phyloP scores from a whole-genome alignment of 2,329 filamentous ascomycete genomes.

The Diaporthe ampelina region DNA sequence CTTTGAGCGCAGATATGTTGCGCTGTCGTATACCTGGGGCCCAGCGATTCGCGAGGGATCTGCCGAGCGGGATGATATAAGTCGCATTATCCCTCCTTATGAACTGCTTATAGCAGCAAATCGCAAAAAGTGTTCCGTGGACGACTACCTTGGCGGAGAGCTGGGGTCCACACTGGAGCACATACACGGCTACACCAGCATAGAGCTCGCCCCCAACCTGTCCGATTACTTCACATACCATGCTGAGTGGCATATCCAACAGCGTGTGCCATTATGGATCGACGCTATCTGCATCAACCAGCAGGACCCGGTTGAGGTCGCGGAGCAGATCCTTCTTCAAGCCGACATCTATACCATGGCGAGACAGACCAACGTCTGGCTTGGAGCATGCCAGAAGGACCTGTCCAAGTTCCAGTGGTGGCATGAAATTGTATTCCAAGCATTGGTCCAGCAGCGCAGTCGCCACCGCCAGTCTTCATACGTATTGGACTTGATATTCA shows the following conservation, averaged over 20 bases:
- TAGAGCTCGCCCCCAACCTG: neutral
- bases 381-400: neutral
- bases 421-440: neutral
- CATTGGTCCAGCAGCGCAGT: neutral
- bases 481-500: neutral
- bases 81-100: neutral
- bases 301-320: neutral
- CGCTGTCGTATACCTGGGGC: constrained; percentile 8
- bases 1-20: neutral
- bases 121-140: neutral
- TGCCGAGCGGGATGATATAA: neutral
- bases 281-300: neutral
- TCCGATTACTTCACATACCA: constrained; percentile 9
- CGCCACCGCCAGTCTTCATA: neutral
- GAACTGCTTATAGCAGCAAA: neutral
- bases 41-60: neutral
- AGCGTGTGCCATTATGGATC: neutral
- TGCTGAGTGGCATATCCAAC: neutral
- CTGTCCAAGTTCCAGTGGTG: neutral
- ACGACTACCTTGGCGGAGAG: too few species aligned
- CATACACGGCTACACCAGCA: neutral
- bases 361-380: neutral
- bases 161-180: too few species aligned
- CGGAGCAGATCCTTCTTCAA: neutral
- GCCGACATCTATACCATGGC: neutral